Evolutionary conservation across 1,139 yeast species (phyloP).

Genomic region (Scheffersomyces illinoinensis): DNA sequence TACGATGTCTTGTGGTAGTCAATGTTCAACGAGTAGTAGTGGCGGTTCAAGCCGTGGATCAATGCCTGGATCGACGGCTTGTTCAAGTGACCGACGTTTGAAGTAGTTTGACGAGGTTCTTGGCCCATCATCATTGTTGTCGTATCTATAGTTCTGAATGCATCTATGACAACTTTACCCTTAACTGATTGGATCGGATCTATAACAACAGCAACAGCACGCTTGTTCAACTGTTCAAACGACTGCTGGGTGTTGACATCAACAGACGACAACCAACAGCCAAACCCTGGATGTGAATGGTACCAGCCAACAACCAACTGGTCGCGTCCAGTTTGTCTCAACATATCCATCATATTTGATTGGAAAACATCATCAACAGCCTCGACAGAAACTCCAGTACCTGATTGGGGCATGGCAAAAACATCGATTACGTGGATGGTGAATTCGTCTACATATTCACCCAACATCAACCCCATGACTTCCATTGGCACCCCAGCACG

Average conservation of each 20-base stretch:
- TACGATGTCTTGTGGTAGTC: constrained; percentile 91
- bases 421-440: constrained; percentile 97
- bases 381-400: constrained; percentile 98
- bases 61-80: constrained; percentile 98
- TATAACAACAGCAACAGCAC: constrained; percentile 97
- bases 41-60: constrained; percentile 96
- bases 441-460: constrained; percentile 96
- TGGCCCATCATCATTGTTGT: constrained; percentile 91
- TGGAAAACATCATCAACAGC: constrained; percentile 99
- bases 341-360: constrained; percentile 99
- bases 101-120: constrained; percentile 97
- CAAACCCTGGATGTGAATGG: constrained; percentile 98
- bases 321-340: constrained; percentile 96
- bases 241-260: constrained; percentile 98
- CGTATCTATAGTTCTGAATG: constrained; percentile 91
- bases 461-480: constrained; percentile 99
- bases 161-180: constrained; percentile 98
- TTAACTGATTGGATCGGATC: constrained; percentile 98
- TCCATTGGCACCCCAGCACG: constrained; percentile 99
- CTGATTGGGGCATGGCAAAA: constrained; percentile 98
- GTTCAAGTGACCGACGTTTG: constrained; percentile 91
- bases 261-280: constrained; percentile 98
- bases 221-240: constrained; percentile 89
- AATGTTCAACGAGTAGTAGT: constrained; percentile 91
- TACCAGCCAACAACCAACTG: constrained; percentile 99